Percentiles rank a stretch among this genome's conserved stretches.
Conservation (phyloP, 768 basidiomycete species). For the Trametes maxima region DNA sequence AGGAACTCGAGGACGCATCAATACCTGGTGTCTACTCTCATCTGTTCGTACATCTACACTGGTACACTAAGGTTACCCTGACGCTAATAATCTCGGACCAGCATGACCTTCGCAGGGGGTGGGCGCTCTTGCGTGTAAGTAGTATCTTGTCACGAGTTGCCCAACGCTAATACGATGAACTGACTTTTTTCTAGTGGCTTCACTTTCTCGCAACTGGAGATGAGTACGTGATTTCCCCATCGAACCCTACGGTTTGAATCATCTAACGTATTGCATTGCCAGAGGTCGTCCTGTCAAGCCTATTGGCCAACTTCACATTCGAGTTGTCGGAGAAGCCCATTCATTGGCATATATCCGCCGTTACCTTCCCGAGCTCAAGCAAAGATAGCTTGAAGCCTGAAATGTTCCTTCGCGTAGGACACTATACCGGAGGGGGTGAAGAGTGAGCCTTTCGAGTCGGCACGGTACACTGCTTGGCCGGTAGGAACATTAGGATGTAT, state of each 20-base stretch:
- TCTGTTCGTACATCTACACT: conserved; percentile 6
- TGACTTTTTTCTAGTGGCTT: conserved; percentile 8
- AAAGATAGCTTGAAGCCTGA: conserved; percentile 23
- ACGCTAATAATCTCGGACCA: not conserved
- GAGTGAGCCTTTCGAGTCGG: too few relatives aligned
- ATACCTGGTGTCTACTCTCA: conserved; percentile 23
- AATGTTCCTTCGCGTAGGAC: conserved; percentile 21
- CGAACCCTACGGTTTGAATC: not conserved
- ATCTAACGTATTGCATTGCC: not conserved
- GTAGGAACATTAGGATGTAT: too few relatives aligned
- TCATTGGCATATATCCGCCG: conserved; percentile 20
- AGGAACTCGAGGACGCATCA: conserved; percentile 13
- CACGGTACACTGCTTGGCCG: too few relatives aligned
- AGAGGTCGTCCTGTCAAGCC: conserved; percentile 22
- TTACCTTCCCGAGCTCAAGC: conserved; percentile 20
- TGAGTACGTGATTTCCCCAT: conserved; percentile 13
- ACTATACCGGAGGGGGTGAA: not conserved
- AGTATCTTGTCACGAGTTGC: too few relatives aligned
- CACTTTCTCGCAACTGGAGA: conserved; percentile 20
- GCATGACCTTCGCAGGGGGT: conserved; percentile 21
- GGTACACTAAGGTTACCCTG: not conserved
- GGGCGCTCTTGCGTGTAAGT: conserved; percentile 17
- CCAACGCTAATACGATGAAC: too few relatives aligned
- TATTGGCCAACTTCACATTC: conserved; percentile 24
- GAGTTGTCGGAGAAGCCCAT: conserved; percentile 19